phyloP scores from a whole-genome alignment of 192 early-diverging fungal species.

The Mortierella claussenii region DNA sequence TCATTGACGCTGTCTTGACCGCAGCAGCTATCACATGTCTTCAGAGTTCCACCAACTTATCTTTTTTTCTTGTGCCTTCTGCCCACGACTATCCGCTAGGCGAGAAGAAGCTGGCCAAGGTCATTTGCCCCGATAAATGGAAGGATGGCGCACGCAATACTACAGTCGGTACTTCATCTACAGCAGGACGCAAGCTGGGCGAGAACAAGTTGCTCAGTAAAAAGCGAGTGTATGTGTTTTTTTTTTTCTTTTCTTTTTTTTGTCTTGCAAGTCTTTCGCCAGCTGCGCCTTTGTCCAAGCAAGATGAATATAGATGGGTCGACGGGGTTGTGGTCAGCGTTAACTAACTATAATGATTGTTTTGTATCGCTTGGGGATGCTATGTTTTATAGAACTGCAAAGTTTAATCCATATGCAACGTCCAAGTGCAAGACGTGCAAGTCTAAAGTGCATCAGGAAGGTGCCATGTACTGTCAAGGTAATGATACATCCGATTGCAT shows the following conservation, averaged over 20 bases:
- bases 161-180: slow-evolving; percentile 41
- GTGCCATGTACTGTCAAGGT: slow-evolving; percentile 73
- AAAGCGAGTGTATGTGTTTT: slow-evolving; percentile 55
- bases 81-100: too few relatives aligned
- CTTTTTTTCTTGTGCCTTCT: too few relatives aligned
- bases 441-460: slow-evolving; percentile 66
- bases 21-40: too few relatives aligned
- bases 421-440: slow-evolving; percentile 72
- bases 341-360: too few relatives aligned
- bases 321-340: too few relatives aligned
- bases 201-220: slow-evolving; percentile 71
- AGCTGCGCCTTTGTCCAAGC: too few relatives aligned
- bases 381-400: slow-evolving; percentile 28
- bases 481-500: slow-evolving; percentile 1
- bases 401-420: slow-evolving; percentile 65
- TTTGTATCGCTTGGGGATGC: too few relatives aligned
- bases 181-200: slow-evolving; percentile 61
- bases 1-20: too few relatives aligned
- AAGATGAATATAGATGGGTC: too few relatives aligned
- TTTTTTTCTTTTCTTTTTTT: too few relatives aligned
- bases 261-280: too few relatives aligned
- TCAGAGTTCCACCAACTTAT: too few relatives aligned
- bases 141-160: slow-evolving; percentile 70
- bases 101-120: slow-evolving; percentile 70
- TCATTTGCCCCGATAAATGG: slow-evolving; percentile 72